Percentiles rank a stretch among this genome's conserved stretches.
phyloP scores from a whole-genome alignment of 2,329 filamentous ascomycete species.

The Colletotrichum gloeosporioides region DNA sequence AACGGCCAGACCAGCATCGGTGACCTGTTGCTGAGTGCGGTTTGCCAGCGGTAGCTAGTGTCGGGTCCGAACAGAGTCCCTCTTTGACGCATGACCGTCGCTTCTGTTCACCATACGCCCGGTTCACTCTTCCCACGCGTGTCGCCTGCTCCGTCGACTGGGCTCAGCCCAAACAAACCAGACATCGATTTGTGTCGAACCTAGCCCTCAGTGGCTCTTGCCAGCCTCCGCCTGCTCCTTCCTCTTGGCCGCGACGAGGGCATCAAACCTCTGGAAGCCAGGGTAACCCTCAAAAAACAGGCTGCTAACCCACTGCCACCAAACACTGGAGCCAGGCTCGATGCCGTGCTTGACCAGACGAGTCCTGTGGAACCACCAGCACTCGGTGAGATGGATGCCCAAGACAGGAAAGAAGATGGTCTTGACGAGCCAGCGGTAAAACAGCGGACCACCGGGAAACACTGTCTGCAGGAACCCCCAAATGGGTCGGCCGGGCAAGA shows the following conservation, averaged over 20 bases:
- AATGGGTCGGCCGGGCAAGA: constrained; percentile 55
- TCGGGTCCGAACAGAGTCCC: neutral
- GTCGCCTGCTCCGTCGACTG: neutral
- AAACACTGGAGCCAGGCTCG: constrained; percentile 47
- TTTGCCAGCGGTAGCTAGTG: neutral
- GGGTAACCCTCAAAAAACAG: constrained; percentile 60
- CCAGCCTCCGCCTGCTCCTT: constrained; percentile 39
- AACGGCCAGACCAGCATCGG: neutral
- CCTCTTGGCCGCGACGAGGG: constrained; percentile 47
- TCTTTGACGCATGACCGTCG: neutral
- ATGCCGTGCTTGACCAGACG: constrained; percentile 55
- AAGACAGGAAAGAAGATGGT: constrained; percentile 64
- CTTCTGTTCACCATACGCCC: neutral
- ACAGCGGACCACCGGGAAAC: constrained; percentile 63
- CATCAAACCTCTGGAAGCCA: constrained; percentile 57
- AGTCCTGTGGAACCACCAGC: constrained; percentile 54
- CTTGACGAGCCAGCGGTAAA: constrained; percentile 65
- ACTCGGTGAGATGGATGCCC: constrained; percentile 70
- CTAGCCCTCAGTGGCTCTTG: constrained; percentile 41
- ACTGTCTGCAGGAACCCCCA: constrained; percentile 55
- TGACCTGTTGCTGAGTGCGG: neutral
- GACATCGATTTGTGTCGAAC: neutral
- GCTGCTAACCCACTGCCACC: constrained; percentile 60
- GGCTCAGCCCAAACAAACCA: neutral
- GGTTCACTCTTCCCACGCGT: neutral